phyloP scores from a whole-genome alignment of 1,139 yeast genomes.

The Suhomyces ambrosiae region DNA sequence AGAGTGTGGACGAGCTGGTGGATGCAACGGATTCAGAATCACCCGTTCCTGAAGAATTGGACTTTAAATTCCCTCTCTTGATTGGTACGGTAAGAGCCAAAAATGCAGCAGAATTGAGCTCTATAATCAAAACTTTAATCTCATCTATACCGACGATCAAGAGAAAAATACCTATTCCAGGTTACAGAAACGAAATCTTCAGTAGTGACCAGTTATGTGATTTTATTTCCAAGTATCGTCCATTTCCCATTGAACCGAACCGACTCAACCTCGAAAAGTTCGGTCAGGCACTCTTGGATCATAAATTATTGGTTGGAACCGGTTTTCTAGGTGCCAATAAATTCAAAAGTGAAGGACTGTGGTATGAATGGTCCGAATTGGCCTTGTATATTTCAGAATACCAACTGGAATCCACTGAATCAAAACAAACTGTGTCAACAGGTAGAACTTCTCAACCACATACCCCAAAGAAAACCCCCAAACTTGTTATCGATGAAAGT shows the following conservation, averaged over 20 bases:
- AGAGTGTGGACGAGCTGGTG: constrained; percentile 5
- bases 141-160: constrained; percentile 29
- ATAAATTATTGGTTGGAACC: constrained; percentile 36
- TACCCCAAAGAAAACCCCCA: constrained; percentile 10
- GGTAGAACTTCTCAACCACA: constrained; percentile 5
- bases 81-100: constrained; percentile 32
- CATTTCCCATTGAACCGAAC: constrained; percentile 41
- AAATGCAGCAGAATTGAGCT: constrained; percentile 21
- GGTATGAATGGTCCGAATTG: constrained; percentile 52
- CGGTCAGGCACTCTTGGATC: constrained; percentile 45
- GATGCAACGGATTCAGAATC: constrained; percentile 2
- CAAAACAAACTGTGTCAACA: background rate
- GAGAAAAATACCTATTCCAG: constrained; percentile 45
- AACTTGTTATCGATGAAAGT: constrained; percentile 18
- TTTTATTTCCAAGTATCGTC: constrained; percentile 30
- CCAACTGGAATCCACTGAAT: constrained; percentile 3
- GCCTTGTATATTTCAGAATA: constrained; percentile 28
- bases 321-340: constrained; percentile 37
- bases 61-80: constrained; percentile 35
- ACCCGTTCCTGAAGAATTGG: constrained; percentile 9
- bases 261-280: constrained; percentile 42
- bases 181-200: constrained; percentile 43
- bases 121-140: constrained; percentile 29
- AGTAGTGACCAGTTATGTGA: constrained; percentile 43
- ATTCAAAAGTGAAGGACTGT: constrained; percentile 47